These are phyloP conservation scores for Phellopilus nigrolimitatus DNA, from an alignment of 1,284 basidiomycete species.

Conservation along the genomic window DNA sequence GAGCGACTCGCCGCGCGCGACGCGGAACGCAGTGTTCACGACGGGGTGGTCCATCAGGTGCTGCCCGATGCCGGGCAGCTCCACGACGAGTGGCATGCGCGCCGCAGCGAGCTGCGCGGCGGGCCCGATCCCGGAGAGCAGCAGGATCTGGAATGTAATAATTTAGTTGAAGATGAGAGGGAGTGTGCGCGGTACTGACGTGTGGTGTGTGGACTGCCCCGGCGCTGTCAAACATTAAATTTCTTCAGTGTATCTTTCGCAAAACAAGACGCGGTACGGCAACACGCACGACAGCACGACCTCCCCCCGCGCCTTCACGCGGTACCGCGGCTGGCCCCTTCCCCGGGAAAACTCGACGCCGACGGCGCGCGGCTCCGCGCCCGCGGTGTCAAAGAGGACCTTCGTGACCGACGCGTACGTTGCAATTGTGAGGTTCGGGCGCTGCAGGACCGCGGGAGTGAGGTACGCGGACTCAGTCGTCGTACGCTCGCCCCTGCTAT, in stretches of 20 bases:
- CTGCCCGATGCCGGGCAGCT: constrained; percentile 55
- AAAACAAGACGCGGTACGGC: neutral
- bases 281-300: constrained; percentile 23
- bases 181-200: neutral
- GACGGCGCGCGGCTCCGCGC: constrained; percentile 21
- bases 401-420: constrained; percentile 23
- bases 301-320: constrained; percentile 23
- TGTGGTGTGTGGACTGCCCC: constrained; percentile 24
- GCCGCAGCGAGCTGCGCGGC: constrained; percentile 45
- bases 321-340: constrained; percentile 18
- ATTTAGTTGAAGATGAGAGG: neutral
- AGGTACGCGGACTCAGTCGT: constrained; percentile 27
- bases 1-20: constrained; percentile 41
- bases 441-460: constrained; percentile 24
- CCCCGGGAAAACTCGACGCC: constrained; percentile 26
- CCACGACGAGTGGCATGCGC: constrained; percentile 45
- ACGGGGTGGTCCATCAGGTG: constrained; percentile 56
- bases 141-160: constrained; percentile 46
- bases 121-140: constrained; percentile 67
- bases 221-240: constrained; percentile 20
- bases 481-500: constrained; percentile 21
- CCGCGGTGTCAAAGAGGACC: constrained; percentile 23
- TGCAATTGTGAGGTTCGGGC: constrained; percentile 27
- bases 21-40: constrained; percentile 45
- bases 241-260: neutral